Conservation (phyloP, 768 basidiomycete genomes). For the Termitomyces titanicus region DNA sequence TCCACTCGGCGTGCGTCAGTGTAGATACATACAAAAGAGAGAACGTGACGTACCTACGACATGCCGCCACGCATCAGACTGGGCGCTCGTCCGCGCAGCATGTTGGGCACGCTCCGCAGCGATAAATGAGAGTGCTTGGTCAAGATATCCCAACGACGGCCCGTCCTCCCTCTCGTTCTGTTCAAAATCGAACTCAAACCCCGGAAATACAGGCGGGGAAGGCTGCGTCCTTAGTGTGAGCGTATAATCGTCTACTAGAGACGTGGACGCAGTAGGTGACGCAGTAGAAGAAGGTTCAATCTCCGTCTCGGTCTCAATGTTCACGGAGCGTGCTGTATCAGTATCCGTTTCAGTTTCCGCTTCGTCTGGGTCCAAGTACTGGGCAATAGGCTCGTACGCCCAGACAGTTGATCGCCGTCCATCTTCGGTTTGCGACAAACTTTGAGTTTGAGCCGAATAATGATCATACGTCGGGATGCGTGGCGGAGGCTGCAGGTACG, state of each 20-base stretch:
- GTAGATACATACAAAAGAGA: not conserved
- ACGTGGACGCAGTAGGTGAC: not conserved
- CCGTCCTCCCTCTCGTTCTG: slow-evolving; percentile 28
- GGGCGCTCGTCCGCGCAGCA: slow-evolving; percentile 37
- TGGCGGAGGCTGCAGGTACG: slow-evolving; percentile 47
- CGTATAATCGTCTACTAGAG: slow-evolving; percentile 6
- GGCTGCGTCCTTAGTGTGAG: slow-evolving; percentile 13
- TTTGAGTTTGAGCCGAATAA: slow-evolving; percentile 9
- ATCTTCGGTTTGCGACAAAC: slow-evolving; percentile 3
- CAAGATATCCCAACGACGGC: slow-evolving; percentile 71
- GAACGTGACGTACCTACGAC: slow-evolving; percentile 32
- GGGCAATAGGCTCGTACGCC: slow-evolving; percentile 54
- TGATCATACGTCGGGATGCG: slow-evolving; percentile 26
- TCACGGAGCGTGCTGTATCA: slow-evolving; percentile 37
- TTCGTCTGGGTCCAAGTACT: slow-evolving; percentile 42
- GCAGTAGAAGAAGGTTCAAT: slow-evolving; percentile 6
- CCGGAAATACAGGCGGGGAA: slow-evolving; percentile 1
- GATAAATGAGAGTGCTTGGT: slow-evolving; percentile 71
- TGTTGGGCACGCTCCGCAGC: slow-evolving; percentile 65
- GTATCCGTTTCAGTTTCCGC: slow-evolving; percentile 19
- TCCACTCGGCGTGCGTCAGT: slow-evolving; percentile 14
- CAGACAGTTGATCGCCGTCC: slow-evolving; percentile 58
- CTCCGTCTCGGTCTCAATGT: slow-evolving; percentile 26
- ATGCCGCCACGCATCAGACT: slow-evolving; percentile 33
- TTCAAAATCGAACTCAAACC: slow-evolving; percentile 3